Evolutionary conservation across 768 basidiomycete genomes (phyloP).

Genomic region (Pisolithus microcarpus): DNA sequence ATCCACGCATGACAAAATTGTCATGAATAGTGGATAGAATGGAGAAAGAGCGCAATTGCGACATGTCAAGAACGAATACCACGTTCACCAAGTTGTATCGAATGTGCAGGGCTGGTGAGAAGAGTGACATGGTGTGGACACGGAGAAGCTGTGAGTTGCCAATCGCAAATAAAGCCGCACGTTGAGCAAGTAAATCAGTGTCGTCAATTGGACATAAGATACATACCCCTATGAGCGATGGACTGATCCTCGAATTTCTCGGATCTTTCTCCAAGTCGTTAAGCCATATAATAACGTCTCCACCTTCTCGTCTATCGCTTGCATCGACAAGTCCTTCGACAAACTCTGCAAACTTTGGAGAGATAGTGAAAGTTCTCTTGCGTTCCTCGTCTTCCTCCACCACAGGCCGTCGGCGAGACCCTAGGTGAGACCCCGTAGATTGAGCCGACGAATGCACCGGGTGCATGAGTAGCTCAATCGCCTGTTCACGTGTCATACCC

Average conservation of each 20-base stretch:
- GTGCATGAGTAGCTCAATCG: constrained; percentile 69
- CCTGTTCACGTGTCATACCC: constrained; percentile 57
- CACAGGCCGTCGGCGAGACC: background rate
- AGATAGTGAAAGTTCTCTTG: constrained; percentile 83
- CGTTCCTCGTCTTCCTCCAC: constrained; percentile 34
- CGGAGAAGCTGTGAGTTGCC: constrained; percentile 20
- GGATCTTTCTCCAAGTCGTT: constrained; percentile 86
- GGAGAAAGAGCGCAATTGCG: constrained; percentile 48
- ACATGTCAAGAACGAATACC: constrained; percentile 75
- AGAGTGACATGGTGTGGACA: constrained; percentile 39
- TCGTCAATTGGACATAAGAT: background rate
- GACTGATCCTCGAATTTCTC: constrained; percentile 46
- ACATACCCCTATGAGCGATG: constrained; percentile 45
- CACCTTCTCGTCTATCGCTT: constrained; percentile 78
- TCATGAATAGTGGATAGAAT: constrained; percentile 60
- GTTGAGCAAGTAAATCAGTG: background rate
- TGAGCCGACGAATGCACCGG: constrained; percentile 46
- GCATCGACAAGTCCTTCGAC: constrained; percentile 82
- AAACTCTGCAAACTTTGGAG: constrained; percentile 20
- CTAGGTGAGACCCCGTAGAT: background rate
- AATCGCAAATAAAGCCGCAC: constrained; percentile 1
- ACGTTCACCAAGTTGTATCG: constrained; percentile 79
- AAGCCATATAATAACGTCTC: constrained; percentile 72
- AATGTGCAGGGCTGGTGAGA: constrained; percentile 72
- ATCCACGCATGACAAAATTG: constrained; percentile 60